A percentile compares a stretch with the other conserved stretches of the same genome.
phyloP scores from a whole-genome alignment of 1,284 basidiomycete species.

The Cryptococcus jaspeensis region DNA sequence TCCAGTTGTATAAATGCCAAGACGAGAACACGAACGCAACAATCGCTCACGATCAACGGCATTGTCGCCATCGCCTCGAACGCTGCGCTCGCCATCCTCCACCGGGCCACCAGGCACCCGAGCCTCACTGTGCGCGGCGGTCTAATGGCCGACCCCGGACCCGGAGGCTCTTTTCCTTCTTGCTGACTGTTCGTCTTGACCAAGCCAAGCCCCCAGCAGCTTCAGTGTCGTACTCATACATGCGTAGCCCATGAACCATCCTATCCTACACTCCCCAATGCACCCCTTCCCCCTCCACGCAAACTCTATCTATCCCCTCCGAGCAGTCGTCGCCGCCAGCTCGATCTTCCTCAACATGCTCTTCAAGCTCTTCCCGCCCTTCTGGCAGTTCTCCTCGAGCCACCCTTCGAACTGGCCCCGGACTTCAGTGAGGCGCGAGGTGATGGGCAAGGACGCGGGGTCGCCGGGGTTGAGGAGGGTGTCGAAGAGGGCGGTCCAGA shows the following conservation, averaged over 20 bases:
- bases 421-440: slow-evolving; percentile 63
- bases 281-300: background rate
- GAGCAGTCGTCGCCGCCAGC: slow-evolving; percentile 33
- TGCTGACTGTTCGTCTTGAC: too few species aligned
- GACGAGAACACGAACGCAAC: too few species aligned
- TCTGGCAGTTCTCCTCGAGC: slow-evolving; percentile 72
- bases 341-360: slow-evolving; percentile 60
- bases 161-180: too few species aligned
- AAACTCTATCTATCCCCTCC: background rate
- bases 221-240: too few species aligned
- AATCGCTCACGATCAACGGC: too few species aligned
- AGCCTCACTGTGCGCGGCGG: too few species aligned
- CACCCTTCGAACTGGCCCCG: slow-evolving; percentile 81
- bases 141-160: too few species aligned
- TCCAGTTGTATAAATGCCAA: too few species aligned
- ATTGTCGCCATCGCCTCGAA: too few species aligned
- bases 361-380: slow-evolving; percentile 82
- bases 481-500: slow-evolving; percentile 86
- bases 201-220: too few species aligned
- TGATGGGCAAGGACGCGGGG: slow-evolving; percentile 63
- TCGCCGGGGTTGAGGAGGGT: slow-evolving; percentile 77
- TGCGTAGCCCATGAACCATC: background rate
- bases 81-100: too few species aligned
- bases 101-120: too few species aligned
- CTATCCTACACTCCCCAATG: background rate